Percentiles rank a stretch among this genome's conserved stretches.
phyloP scores from a whole-genome alignment of 768 basidiomycete species.

The Boletus edulis region DNA sequence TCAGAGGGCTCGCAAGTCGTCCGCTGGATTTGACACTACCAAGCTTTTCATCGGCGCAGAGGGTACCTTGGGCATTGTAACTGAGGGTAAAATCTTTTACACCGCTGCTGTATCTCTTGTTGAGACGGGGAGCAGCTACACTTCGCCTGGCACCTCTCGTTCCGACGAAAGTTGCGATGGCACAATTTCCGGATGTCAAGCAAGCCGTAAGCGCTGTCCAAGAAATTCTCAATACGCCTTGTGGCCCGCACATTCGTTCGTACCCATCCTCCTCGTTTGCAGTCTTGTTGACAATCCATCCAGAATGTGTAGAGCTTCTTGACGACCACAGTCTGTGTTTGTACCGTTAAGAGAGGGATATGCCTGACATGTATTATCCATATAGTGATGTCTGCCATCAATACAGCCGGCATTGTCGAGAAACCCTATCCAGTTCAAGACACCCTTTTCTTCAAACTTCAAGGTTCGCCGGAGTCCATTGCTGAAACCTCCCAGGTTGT shows the following conservation, averaged over 20 bases:
- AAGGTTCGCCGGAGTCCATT: slow-evolving; percentile 65
- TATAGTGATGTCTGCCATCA: slow-evolving; percentile 79
- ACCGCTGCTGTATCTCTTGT: neutral
- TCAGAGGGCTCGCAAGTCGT: slow-evolving; percentile 73
- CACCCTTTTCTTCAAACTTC: slow-evolving; percentile 89
- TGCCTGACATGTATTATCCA: neutral
- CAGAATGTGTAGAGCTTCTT: slow-evolving; percentile 86
- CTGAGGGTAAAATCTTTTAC: slow-evolving; percentile 52
- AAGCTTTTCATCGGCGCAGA: slow-evolving; percentile 91
- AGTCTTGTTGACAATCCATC: neutral
- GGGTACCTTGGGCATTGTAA: slow-evolving; percentile 88
- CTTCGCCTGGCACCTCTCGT: slow-evolving; percentile 76
- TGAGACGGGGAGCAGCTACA: slow-evolving; percentile 51
- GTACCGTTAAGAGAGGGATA: neutral
- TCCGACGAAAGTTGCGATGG: slow-evolving; percentile 85
- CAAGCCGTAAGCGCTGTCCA: slow-evolving; percentile 78
- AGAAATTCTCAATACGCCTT: slow-evolving; percentile 68
- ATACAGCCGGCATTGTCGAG: slow-evolving; percentile 59
- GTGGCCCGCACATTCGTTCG: slow-evolving; percentile 74
- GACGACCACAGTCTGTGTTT: slow-evolving; percentile 63
- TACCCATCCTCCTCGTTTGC: neutral
- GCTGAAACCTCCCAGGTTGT: slow-evolving; percentile 57
- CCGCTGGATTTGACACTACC: slow-evolving; percentile 84
- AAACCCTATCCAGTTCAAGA: slow-evolving; percentile 67
- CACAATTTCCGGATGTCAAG: slow-evolving; percentile 78